Base-by-base conservation (phyloP, 257 asterid species). In the Cynanchum wilfordii region DNA sequence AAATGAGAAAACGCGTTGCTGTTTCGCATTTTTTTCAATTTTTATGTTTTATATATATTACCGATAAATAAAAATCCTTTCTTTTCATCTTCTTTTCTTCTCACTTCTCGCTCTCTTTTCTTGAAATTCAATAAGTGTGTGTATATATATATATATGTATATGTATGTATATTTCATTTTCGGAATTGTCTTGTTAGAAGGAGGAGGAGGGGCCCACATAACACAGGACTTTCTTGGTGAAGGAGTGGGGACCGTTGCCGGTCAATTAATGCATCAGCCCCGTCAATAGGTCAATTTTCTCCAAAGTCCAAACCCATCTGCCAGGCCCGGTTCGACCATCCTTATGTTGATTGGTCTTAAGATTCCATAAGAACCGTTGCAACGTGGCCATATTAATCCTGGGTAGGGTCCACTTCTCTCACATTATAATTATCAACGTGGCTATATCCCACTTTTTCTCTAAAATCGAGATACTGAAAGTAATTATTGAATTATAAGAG, bases 261-360 rank as follows among this genome's bases (percentile, higher is more conserved):
- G 77, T 77, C 81, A 77, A 67, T 72, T n/a, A 56, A 67, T 77
- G 77, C 81, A 72, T 77, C 81, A 72, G 49, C 59, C 27, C 74
- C 70, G 77, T 77, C 81, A 67, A 73, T 50, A 17, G 73, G 79
- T 76, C 79, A 76, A 50, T 49, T 65, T 59, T 59, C 70, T 22
- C 63, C 69, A 7, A 25, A 6, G 49, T 19, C 69, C 69, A 25
- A 25, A 27, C 6, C 40, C 65, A 12, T 3, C 65, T 17, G 50
- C 13, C 9, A 6, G 36, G 54, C 10, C 67, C 24, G 66, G 77
- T 49, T 66, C 45, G 59, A 65, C 72, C 72, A 19, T 33, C 54
- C 47, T 47, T 2, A n/a, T 38, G 11, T 36, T 11, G 6, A 49
- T 19, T 68, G 44, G 45, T 33, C 20, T 12, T 17, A 13, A 71